Evolutionary conservation across 129 eudicot genomes (phyloP).

Genomic region (Helianthus tuberosus): DNA sequence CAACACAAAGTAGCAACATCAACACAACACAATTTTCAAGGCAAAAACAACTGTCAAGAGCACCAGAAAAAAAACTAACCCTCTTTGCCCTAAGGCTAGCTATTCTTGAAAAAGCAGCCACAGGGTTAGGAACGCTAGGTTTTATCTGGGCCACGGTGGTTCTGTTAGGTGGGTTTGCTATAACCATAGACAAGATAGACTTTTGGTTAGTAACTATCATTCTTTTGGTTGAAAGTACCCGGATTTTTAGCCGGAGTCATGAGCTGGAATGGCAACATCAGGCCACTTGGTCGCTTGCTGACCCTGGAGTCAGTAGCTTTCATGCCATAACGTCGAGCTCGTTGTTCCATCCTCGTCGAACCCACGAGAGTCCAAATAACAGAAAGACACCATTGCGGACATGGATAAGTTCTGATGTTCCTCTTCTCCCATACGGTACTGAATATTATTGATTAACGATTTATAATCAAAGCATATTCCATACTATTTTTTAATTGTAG

Average conservation of each 20-base stretch:
- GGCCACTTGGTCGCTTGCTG: slow-evolving; percentile 84
- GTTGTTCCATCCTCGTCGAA: slow-evolving; percentile 21
- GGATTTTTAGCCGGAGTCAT: slow-evolving; percentile 88
- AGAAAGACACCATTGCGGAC: slow-evolving; percentile 43
- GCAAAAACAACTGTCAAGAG: slow-evolving; percentile 23
- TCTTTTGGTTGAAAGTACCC: slow-evolving; percentile 66
- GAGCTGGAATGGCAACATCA: slow-evolving; percentile 99
- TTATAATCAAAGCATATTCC: no score
- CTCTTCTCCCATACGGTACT: slow-evolving; percentile 62
- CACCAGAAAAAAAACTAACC: slow-evolving; percentile 85
- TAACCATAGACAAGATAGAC: slow-evolving; percentile 67
- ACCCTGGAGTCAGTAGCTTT: slow-evolving; percentile 66
- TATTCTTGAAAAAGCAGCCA: slow-evolving; percentile 79
- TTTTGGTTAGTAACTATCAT: slow-evolving; percentile 84
- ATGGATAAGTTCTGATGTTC: slow-evolving; percentile 84
- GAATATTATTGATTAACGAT: no score
- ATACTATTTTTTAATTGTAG: no score
- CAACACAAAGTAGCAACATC: slow-evolving; percentile 47
- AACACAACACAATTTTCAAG: slow-evolving; percentile 15
- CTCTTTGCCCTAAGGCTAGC: slow-evolving; percentile 93
- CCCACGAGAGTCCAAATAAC: background rate
- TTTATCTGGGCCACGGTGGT: slow-evolving; percentile 99
- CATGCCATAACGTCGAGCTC: slow-evolving; percentile 62
- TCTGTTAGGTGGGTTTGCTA: slow-evolving; percentile 86
- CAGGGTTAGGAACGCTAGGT: slow-evolving; percentile 85